These are phyloP conservation scores for Ceratobasidium sp. DNA, from an alignment of 1,284 basidiomycete species.

Conservation along the genomic window DNA sequence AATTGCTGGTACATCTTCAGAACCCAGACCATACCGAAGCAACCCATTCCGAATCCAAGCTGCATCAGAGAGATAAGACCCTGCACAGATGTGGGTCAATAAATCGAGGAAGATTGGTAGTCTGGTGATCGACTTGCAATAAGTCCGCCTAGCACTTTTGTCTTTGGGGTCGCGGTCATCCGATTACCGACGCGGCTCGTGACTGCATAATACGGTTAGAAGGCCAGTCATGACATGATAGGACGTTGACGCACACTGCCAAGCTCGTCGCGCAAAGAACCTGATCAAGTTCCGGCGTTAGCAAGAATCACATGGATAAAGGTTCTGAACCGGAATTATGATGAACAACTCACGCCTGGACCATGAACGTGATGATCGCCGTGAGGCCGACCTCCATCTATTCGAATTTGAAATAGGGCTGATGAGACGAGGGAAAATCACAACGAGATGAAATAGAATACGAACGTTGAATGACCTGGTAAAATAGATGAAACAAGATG, in stretches of 20 bases:
- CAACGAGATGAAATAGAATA: not conserved
- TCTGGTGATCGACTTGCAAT: constrained; percentile 51
- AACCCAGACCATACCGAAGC: constrained; percentile 40
- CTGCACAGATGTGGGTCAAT: constrained; percentile 20
- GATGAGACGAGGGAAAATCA: not conserved
- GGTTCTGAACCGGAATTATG: not conserved
- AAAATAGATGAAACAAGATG: not conserved
- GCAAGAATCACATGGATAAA: constrained; percentile 17
- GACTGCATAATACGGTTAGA: constrained; percentile 3
- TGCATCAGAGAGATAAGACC: constrained; percentile 19
- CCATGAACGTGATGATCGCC: constrained; percentile 54
- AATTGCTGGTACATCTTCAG: constrained; percentile 51
- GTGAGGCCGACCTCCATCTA: constrained; percentile 37
- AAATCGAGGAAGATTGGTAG: not conserved
- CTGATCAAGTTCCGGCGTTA: constrained; percentile 45
- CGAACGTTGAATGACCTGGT: constrained; percentile 56
- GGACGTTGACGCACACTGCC: constrained; percentile 52
- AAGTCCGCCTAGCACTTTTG: constrained; percentile 53
- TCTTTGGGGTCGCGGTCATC: constrained; percentile 52
- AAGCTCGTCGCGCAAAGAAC: constrained; percentile 57
- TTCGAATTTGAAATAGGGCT: constrained; percentile 2
- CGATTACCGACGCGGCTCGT: constrained; percentile 13
- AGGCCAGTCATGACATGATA: not conserved
- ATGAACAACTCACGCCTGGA: constrained; percentile 51
- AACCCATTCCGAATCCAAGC: constrained; percentile 29